These are phyloP conservation scores for Gossypium gossypioides DNA, from an alignment of 441 rosid species.

Conservation along the genomic window DNA sequence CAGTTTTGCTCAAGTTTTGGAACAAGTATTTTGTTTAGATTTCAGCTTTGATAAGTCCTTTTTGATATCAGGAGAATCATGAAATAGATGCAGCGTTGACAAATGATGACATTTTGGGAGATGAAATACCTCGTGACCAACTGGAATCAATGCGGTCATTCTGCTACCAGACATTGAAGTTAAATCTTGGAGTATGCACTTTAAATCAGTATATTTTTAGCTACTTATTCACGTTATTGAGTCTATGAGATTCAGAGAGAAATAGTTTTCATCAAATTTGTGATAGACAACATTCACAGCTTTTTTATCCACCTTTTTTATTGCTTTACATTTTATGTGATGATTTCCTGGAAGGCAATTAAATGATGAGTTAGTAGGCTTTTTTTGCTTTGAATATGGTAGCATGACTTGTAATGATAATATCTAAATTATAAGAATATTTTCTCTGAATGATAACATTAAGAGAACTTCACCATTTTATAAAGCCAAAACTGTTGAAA, in stretches of 20 bases:
- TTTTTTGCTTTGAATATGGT: not conserved
- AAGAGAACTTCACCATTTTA: not conserved
- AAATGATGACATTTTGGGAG: slow-evolving; percentile 94
- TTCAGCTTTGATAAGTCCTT: not conserved
- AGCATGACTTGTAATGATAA: not conserved
- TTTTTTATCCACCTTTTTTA: not conserved
- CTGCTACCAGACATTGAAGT: slow-evolving; percentile 65
- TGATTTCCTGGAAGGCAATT: not conserved
- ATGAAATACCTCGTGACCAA: slow-evolving; percentile 84
- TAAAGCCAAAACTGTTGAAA: not conserved
- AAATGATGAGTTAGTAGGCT: not conserved
- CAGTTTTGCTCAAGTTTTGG: slow-evolving; percentile 9
- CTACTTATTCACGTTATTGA: not conserved
- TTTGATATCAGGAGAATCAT: slow-evolving; percentile 46
- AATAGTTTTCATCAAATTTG: not conserved
- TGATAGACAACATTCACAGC: not conserved
- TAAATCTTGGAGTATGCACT: slow-evolving; percentile 54
- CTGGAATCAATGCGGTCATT: slow-evolving; percentile 44
- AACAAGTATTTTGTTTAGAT: not conserved
- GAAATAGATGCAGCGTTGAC: slow-evolving; percentile 58
- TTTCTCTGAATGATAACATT: not conserved
- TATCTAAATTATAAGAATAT: not conserved
- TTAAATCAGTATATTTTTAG: not conserved
- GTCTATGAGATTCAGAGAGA: not conserved
- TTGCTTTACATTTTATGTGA: not conserved